phyloP scores from a whole-genome alignment of 2,329 filamentous ascomycete species.

The Ceratocystis cacaofunesta region DNA sequence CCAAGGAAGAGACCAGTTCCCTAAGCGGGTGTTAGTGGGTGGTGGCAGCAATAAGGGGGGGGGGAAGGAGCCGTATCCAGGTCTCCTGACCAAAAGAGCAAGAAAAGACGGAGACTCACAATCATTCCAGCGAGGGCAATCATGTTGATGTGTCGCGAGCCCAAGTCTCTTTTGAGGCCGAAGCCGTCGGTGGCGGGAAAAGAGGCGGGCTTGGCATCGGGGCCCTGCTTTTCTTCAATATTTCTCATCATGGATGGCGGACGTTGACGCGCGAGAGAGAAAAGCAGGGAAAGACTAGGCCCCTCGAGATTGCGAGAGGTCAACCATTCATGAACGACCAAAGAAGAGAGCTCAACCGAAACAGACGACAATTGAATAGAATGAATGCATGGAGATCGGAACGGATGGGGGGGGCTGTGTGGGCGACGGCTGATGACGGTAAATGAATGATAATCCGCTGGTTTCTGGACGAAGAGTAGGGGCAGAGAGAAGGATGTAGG shows the following conservation, averaged over 20 bases:
- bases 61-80: background rate
- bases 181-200: background rate
- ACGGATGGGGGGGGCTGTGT: background rate
- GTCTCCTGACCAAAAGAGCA: background rate
- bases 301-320: background rate
- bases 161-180: conserved; percentile 19
- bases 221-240: background rate
- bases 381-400: too few relatives aligned
- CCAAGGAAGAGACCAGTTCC: conserved; percentile 35
- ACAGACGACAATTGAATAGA: background rate
- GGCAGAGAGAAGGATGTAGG: background rate
- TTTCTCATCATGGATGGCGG: background rate
- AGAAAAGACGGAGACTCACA: conserved; percentile 6
- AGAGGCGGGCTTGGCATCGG: background rate
- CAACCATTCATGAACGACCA: background rate
- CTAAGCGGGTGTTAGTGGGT: conserved; percentile 20
- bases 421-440: background rate
- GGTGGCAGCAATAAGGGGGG: background rate
- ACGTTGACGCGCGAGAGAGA: background rate
- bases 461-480: background rate
- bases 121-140: conserved; percentile 26
- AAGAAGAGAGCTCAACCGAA: background rate
- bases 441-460: background rate
- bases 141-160: conserved; percentile 25
- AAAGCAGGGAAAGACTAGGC: background rate